Percentiles rank a stretch among this genome's conserved stretches.
Conservation (phyloP, 768 basidiomycete species). For the Mycena olivaceomarginata region DNA sequence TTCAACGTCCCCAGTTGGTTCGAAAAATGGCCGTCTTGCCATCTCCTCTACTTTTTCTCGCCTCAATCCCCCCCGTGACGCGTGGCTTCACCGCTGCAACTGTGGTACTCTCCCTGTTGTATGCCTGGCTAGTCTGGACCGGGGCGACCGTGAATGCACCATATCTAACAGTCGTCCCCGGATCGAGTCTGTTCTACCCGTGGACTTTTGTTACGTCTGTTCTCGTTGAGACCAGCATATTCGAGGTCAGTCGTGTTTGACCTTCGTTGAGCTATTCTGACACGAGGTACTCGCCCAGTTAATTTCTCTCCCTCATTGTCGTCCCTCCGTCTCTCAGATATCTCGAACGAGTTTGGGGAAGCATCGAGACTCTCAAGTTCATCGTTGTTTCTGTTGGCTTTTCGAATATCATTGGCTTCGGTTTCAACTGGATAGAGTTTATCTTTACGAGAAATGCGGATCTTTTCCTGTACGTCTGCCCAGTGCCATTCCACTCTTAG, state of each 20-base stretch:
- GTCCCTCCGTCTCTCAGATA: slow-evolving; percentile 92
- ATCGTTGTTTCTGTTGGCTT: slow-evolving; percentile 84
- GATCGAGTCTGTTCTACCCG: slow-evolving; percentile 87
- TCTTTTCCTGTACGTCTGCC: slow-evolving; percentile 81
- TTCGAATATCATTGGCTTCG: slow-evolving; percentile 93
- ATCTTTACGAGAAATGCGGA: slow-evolving; percentile 81
- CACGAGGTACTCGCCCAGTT: slow-evolving; percentile 69
- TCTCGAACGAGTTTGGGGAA: slow-evolving; percentile 96
- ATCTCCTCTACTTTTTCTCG: slow-evolving; percentile 80
- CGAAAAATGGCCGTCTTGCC: slow-evolving; percentile 83
- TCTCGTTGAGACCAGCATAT: slow-evolving; percentile 88
- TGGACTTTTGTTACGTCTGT: slow-evolving; percentile 96
- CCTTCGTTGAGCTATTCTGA: slow-evolving; percentile 22
- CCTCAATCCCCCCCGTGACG: slow-evolving; percentile 87
- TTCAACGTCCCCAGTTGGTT: slow-evolving; percentile 23
- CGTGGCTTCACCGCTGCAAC: slow-evolving; percentile 82
- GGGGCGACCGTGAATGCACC: slow-evolving; percentile 64
- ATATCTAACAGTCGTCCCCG: slow-evolving; percentile 89
- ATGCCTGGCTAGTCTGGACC: slow-evolving; percentile 80
- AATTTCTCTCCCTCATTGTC: slow-evolving; percentile 82
- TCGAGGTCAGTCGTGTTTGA: slow-evolving; percentile 79
- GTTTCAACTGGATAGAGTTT: slow-evolving; percentile 93
- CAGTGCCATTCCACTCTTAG: slow-evolving; percentile 28
- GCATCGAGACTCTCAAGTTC: slow-evolving; percentile 90
- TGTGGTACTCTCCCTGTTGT: slow-evolving; percentile 73